Percentiles rank a stretch among this genome's conserved stretches.
These are phyloP conservation scores for Candida bentonensis DNA, from an alignment of 805 yeast genomes.

Conservation along the genomic window DNA sequence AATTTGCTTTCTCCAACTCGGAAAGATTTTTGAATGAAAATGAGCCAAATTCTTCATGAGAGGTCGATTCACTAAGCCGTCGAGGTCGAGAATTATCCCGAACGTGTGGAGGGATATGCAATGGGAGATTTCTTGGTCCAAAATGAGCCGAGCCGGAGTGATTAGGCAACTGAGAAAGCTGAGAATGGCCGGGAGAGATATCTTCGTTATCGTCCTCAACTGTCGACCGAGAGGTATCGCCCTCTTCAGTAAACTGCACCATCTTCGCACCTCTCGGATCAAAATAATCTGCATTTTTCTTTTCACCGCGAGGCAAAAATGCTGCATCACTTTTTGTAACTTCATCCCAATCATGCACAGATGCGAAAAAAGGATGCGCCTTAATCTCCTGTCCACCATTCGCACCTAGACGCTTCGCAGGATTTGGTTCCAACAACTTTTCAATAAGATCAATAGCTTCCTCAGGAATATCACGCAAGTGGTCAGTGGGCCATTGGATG, in stretches of 20 bases:
- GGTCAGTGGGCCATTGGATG: conserved; percentile 73
- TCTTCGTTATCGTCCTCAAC: conserved; percentile 3
- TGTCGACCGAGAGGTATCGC: not conserved
- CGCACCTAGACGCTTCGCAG: conserved; percentile 52
- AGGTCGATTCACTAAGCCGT: conserved; percentile 48
- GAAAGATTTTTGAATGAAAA: conserved; percentile 81
- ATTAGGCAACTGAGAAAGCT: not conserved
- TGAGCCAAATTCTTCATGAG: conserved; percentile 67
- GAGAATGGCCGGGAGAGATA: not conserved
- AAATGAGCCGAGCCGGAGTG: not conserved
- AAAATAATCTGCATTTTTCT: conserved; percentile 83
- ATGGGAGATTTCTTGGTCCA: conserved; percentile 19
- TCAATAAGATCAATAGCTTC: conserved; percentile 64
- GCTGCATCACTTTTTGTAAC: conserved; percentile 61
- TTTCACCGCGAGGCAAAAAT: conserved; percentile 72
- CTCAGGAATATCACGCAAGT: conserved; percentile 33
- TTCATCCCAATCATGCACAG: conserved; percentile 52
- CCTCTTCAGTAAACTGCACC: conserved; percentile 38
- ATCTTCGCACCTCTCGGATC: conserved; percentile 80
- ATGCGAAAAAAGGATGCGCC: conserved; percentile 61
- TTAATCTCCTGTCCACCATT: conserved; percentile 70
- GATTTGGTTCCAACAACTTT: conserved; percentile 48
- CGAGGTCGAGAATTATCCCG: conserved; percentile 61
- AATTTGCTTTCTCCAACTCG: conserved; percentile 85
- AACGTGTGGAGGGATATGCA: conserved; percentile 40